Percentiles rank a stretch among this genome's conserved stretches.
Conservation (phyloP, 2,329 filamentous ascomycete genomes). For the Beauveria sp. region DNA sequence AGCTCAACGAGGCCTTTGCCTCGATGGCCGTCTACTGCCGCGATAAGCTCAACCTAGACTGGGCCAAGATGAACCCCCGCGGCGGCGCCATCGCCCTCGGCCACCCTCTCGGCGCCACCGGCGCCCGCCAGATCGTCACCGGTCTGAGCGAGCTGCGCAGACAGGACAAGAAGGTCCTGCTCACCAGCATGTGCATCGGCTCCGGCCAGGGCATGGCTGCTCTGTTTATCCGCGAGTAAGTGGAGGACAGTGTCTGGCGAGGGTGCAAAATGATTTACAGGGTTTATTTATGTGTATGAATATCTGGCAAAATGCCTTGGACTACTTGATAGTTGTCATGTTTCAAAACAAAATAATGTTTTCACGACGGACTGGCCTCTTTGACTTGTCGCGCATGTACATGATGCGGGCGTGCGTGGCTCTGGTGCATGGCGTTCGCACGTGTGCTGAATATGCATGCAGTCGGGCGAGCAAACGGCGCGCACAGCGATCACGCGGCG, state of each 20-base stretch:
- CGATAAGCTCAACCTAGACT: slow-evolving; percentile 62
- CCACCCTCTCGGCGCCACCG: slow-evolving; percentile 74
- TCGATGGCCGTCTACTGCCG: slow-evolving; percentile 96
- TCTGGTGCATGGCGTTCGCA: not conserved
- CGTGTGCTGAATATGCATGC: slow-evolving; percentile 1
- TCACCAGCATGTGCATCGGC: slow-evolving; percentile 85
- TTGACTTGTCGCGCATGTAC: no score
- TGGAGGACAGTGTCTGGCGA: not conserved
- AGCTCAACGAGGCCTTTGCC: slow-evolving; percentile 97
- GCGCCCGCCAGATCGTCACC: slow-evolving; percentile 77
- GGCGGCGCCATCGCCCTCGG: slow-evolving; percentile 79
- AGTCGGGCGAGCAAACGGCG: not conserved
- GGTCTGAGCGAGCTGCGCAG: slow-evolving; percentile 77
- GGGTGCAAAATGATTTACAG: not conserved
- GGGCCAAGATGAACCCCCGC: slow-evolving; percentile 70
- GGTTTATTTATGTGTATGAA: slow-evolving; percentile 9
- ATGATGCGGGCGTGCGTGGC: not conserved
- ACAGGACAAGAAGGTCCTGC: slow-evolving; percentile 79
- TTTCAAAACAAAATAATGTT: not conserved
- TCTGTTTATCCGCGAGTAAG: slow-evolving; percentile 40
- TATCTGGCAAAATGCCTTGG: slow-evolving; percentile 5
- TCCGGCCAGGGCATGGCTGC: slow-evolving; percentile 64
- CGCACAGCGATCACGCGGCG: not conserved
- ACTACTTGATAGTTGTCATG: slow-evolving; percentile 5
- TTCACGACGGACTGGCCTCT: not conserved